A percentile compares a stretch with the other conserved stretches of the same genome.
Evolutionary conservation across 1,139 yeast genomes (phyloP).

Genomic region (Chernovozyma aurita): DNA sequence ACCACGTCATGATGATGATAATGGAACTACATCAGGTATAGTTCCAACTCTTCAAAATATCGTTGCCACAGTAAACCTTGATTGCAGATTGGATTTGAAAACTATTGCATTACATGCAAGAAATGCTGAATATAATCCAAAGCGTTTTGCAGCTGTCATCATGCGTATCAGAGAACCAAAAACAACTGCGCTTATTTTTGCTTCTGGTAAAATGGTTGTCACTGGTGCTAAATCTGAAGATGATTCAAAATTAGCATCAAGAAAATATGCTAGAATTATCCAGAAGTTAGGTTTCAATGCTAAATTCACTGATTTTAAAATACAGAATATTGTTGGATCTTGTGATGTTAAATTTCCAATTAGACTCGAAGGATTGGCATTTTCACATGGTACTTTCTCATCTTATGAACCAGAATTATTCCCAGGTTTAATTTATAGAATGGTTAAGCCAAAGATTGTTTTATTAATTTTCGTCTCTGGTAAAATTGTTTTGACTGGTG

Average conservation of each 20-base stretch:
- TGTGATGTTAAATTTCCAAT: constrained; percentile 98
- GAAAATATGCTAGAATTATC: constrained; percentile 96
- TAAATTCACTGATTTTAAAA: constrained; percentile 92
- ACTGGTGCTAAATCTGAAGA: constrained; percentile 99
- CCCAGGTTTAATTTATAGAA: constrained; percentile 97
- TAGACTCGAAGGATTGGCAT: constrained; percentile 94
- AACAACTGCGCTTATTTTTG: constrained; percentile 95
- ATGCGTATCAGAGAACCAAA: constrained; percentile 99
- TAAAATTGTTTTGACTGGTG: constrained; percentile 96
- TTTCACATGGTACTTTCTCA: constrained; percentile 98
- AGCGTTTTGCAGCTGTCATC: constrained; percentile 98
- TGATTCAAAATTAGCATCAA: constrained; percentile 92
- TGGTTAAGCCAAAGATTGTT: constrained; percentile 98
- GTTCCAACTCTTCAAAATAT: constrained; percentile 96
- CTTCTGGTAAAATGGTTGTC: constrained; percentile 99
- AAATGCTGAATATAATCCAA: constrained; percentile 96
- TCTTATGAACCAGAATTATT: constrained; percentile 97
- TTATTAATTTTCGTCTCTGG: constrained; percentile 94
- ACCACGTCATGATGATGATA: constrained; percentile 50
- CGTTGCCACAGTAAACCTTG: constrained; percentile 96
- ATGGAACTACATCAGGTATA: constrained; percentile 81
- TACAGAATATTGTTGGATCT: constrained; percentile 97
- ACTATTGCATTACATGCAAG: constrained; percentile 98
- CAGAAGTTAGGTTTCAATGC: constrained; percentile 97
- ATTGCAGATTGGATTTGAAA: constrained; percentile 90